phyloP scores from a whole-genome alignment of 345 rosid genomes.

The Stellera chamaejasme region DNA sequence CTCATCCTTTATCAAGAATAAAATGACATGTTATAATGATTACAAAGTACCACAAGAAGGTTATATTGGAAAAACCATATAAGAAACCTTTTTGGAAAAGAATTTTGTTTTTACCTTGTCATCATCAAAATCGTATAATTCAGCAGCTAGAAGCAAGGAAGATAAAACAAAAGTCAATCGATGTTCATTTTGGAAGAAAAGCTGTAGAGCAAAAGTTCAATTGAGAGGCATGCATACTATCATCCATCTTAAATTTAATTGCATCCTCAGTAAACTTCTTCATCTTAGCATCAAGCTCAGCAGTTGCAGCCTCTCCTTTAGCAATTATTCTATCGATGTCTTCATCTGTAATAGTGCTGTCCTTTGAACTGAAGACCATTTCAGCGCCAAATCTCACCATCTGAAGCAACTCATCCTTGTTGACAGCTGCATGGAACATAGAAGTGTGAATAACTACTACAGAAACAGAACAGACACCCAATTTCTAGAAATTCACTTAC shows the following conservation, averaged over 20 bases:
- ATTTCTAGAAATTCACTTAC: constrained; percentile 31
- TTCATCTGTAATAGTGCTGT: constrained; percentile 94
- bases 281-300: constrained; percentile 99
- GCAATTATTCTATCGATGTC: constrained; percentile 97
- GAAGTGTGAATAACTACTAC: not conserved
- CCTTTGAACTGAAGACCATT: constrained; percentile 99
- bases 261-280: constrained; percentile 98
- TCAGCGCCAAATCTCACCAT: constrained; percentile 99
- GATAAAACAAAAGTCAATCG: not conserved
- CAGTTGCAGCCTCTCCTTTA: constrained; percentile 93
- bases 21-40: constrained; percentile 7
- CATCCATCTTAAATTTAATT: constrained; percentile 95
- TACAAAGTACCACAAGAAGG: not conserved
- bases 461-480: not conserved
- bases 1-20: constrained; percentile 56
- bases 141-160: constrained; percentile 55
- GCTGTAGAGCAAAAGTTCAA: not conserved
- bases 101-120: constrained; percentile 39
- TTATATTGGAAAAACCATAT: constrained; percentile 1
- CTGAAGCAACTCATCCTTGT: constrained; percentile 98
- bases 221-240: constrained; percentile 40
- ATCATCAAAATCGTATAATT: constrained; percentile 90
- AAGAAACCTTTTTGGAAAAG: too few species aligned
- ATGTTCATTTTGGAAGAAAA: constrained; percentile 5
- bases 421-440: constrained; percentile 58